These are phyloP conservation scores for Mycosphaerella sp. DNA, from an alignment of 2,329 filamentous ascomycete species.

Conservation along the genomic window DNA sequence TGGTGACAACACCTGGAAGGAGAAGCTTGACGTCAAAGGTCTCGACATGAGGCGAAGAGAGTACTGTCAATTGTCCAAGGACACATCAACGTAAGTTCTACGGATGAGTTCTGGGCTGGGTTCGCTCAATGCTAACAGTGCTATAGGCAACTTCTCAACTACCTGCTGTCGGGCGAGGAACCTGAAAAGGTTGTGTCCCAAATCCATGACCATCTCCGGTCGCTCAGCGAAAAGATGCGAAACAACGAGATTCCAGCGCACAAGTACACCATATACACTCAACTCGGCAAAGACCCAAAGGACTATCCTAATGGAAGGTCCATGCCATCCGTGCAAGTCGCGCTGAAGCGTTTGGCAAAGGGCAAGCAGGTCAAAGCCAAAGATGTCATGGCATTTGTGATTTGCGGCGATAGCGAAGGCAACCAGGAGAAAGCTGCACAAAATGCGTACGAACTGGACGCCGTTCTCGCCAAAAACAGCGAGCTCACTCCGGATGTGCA, in stretches of 20 bases:
- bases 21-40: slow-evolving; percentile 97
- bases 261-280: slow-evolving; percentile 97
- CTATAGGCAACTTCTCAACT: slow-evolving; percentile 69
- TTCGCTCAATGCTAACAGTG: slow-evolving; percentile 15
- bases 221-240: slow-evolving; percentile 81
- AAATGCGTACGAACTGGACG: slow-evolving; percentile 79
- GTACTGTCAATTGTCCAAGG: slow-evolving; percentile 92
- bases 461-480: slow-evolving; percentile 71
- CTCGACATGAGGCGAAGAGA: slow-evolving; percentile 97
- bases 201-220: slow-evolving; percentile 87
- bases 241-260: slow-evolving; percentile 64
- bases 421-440: slow-evolving; percentile 66
- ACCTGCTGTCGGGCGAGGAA: slow-evolving; percentile 90
- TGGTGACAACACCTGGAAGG: slow-evolving; percentile 73
- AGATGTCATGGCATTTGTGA: slow-evolving; percentile 93
- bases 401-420: slow-evolving; percentile 65
- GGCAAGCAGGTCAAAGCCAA: slow-evolving; percentile 87
- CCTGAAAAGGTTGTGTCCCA: slow-evolving; percentile 79
- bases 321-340: slow-evolving; percentile 97
- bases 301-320: slow-evolving; percentile 91
- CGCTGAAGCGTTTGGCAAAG: slow-evolving; percentile 75
- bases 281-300: slow-evolving; percentile 86
- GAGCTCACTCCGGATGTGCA: slow-evolving; percentile 84
- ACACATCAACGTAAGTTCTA: slow-evolving; percentile 62
- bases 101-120: not conserved